A percentile compares a stretch with the other conserved stretches of the same genome.
phyloP scores from a whole-genome alignment of 345 rosid genomes.

The Raphanus raphanistrum region DNA sequence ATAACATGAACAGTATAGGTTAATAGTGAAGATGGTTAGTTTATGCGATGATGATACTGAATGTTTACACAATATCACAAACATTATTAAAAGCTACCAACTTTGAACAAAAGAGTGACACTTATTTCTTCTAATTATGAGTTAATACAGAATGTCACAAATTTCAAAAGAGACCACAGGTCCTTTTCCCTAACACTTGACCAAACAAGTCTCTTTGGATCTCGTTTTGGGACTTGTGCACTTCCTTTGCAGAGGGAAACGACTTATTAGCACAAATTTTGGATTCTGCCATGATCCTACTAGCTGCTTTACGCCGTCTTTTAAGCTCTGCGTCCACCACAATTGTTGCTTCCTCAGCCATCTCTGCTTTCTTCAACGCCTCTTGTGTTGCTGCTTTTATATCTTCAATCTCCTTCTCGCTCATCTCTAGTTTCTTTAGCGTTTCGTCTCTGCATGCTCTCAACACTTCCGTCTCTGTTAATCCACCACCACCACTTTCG shows the following conservation, averaged over 20 bases:
- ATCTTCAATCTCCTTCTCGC: slow-evolving; percentile 69
- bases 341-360: slow-evolving; percentile 80
- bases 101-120: slow-evolving; percentile 41
- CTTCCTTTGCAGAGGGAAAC: slow-evolving; percentile 51
- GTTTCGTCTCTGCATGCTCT: slow-evolving; percentile 89
- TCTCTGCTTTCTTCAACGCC: slow-evolving; percentile 80
- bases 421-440: slow-evolving; percentile 60
- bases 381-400: slow-evolving; percentile 65
- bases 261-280: slow-evolving; percentile 24
- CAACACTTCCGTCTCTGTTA: slow-evolving; percentile 89
- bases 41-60: neutral
- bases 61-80: neutral
- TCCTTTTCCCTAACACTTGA: slow-evolving; percentile 52
- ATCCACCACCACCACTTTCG: neutral
- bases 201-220: slow-evolving; percentile 52
- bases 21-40: neutral
- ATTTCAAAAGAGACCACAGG: slow-evolving; percentile 26
- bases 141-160: slow-evolving; percentile 11
- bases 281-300: slow-evolving; percentile 43
- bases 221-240: slow-evolving; percentile 51
- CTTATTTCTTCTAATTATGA: neutral
- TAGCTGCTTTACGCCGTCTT: slow-evolving; percentile 74
- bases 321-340: slow-evolving; percentile 82
- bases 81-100: slow-evolving; percentile 37
- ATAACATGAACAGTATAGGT: neutral